Evolutionary conservation across 2,329 filamentous ascomycete species (phyloP).

Genomic region (Penicillium sp.): DNA sequence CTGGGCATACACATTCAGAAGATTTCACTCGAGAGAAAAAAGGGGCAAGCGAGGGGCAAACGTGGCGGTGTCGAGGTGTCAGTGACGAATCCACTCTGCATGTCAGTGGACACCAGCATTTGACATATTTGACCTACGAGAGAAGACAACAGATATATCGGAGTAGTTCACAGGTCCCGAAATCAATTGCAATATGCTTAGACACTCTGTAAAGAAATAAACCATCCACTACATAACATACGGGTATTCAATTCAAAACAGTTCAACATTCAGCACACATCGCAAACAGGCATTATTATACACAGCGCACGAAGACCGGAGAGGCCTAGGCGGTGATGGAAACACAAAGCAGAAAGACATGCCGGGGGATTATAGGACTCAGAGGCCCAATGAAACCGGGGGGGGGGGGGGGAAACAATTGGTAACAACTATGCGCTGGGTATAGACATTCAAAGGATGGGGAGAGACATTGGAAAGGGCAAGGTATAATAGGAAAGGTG

Average conservation of each 20-base stretch:
- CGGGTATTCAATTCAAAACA: constrained; percentile 24
- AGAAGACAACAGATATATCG: not conserved
- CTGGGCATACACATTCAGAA: no score
- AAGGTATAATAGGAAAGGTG: constrained; percentile 2
- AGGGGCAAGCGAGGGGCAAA: constrained; percentile 12
- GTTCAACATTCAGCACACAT: constrained; percentile 6
- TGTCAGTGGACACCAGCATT: constrained; percentile 2
- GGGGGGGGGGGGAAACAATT: not conserved
- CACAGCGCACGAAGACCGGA: constrained; percentile 22
- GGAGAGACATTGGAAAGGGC: constrained; percentile 6
- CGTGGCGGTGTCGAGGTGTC: constrained; percentile 14
- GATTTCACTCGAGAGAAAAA: constrained; percentile 1
- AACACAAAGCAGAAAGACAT: constrained; percentile 8
- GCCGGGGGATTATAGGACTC: constrained; percentile 16
- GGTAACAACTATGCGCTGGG: constrained; percentile 23
- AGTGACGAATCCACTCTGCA: constrained; percentile 9
- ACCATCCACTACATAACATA: constrained; percentile 6
- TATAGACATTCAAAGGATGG: constrained; percentile 24
- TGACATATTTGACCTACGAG: not conserved
- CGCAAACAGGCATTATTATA: constrained; percentile 24
- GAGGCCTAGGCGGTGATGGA: constrained; percentile 18
- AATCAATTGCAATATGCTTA: not conserved
- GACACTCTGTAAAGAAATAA: constrained; percentile 8
- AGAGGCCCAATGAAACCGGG: constrained; percentile 5
- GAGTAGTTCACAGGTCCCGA: not conserved